Base-by-base conservation (phyloP, 2,329 filamentous ascomycete species). In the Exophiala phaeomuriformis region DNA sequence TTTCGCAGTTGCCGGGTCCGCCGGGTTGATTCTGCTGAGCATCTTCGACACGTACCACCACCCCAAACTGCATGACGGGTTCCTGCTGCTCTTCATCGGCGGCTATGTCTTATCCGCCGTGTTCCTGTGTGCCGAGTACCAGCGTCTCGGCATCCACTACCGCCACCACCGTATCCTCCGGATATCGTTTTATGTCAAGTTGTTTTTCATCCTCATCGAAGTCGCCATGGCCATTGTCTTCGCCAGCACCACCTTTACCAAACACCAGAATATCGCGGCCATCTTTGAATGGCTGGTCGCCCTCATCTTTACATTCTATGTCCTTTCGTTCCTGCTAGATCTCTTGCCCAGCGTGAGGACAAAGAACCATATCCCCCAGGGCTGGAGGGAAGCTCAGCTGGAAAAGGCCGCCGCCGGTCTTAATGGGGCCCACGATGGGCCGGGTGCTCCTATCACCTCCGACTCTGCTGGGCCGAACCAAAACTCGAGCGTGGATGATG, bases 71-170 rank as follows among this genome's bases (percentile, higher is more conserved):
- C 93, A 98, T 67, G 77, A 88, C 64, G 74, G 82, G 1, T 95
- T 95, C 71, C 72, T 98, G 35, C 71, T 80, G 1, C 70, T 96
- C 48, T 98, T 98, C 69, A 88, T 96, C 51, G 82, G 70, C 9
- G 93, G 89, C 33, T 97, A 95, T 68, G 75, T 96, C 50, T 67
- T 95, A 51, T 88, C 84, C 3, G 90, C 91, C 52, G 78, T 96
- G 62, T 91, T 90, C 70, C 86, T 91, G 61, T 96, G 90, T 74
- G 83, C 61, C 51, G 90, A 96, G 69, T 96, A 95, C 69, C 85
- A 93, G 65, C 83, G 88, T 2, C 78, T 97, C 1, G 89, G 90
- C 29, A 82, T 85, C 49, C 84, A 85, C 67, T 88, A 90, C 74
- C 85, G 85, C 58, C 60, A 67, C 5, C 81, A 91, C 70, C 79